Percentiles rank a stretch among this genome's conserved stretches.
Evolutionary conservation across 2,329 filamentous ascomycete species (phyloP).

Genomic region (Piedraia hortae): DNA sequence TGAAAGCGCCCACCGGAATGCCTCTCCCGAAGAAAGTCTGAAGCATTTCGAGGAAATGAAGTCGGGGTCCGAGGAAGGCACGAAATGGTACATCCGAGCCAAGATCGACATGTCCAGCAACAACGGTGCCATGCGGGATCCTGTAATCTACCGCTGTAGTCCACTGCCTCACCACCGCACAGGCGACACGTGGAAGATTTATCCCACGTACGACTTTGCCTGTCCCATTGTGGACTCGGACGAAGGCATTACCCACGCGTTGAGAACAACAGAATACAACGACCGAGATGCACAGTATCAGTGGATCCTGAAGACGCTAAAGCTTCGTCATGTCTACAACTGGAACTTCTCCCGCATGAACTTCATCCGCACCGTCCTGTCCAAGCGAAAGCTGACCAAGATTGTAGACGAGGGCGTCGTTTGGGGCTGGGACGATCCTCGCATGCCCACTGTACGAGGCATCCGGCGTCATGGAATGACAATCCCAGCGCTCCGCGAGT

Average conservation of each 20-base stretch:
- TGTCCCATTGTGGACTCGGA: slow-evolving; percentile 56
- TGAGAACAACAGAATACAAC: slow-evolving; percentile 66
- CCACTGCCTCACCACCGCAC: slow-evolving; percentile 46
- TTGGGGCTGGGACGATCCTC: slow-evolving; percentile 65
- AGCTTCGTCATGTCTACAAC: slow-evolving; percentile 50
- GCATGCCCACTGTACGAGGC: slow-evolving; percentile 63
- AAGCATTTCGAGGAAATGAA: slow-evolving; percentile 86
- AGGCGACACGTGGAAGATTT: slow-evolving; percentile 55
- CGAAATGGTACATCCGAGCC: slow-evolving; percentile 73
- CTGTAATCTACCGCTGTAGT: slow-evolving; percentile 93
- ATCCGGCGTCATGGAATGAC: slow-evolving; percentile 56
- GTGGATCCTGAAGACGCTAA: slow-evolving; percentile 53
- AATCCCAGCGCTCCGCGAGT: slow-evolving; percentile 50
- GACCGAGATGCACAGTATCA: slow-evolving; percentile 69
- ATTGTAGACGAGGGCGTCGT: slow-evolving; percentile 51
- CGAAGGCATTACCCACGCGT: slow-evolving; percentile 60
- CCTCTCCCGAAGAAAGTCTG: slow-evolving; percentile 56
- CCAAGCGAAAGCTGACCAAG: slow-evolving; percentile 66
- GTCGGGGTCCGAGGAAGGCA: slow-evolving; percentile 48
- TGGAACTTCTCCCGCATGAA: slow-evolving; percentile 71
- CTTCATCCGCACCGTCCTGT: slow-evolving; percentile 58
- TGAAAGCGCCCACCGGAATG: slow-evolving; percentile 53
- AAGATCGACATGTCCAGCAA: slow-evolving; percentile 78
- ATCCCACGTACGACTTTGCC: slow-evolving; percentile 68
- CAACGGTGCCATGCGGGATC: slow-evolving; percentile 89